Percentiles rank a stretch among this genome's conserved stretches.
These are phyloP conservation scores for Calonectria hawksworthii DNA, from an alignment of 2,329 filamentous ascomycete genomes.

Conservation along the genomic window DNA sequence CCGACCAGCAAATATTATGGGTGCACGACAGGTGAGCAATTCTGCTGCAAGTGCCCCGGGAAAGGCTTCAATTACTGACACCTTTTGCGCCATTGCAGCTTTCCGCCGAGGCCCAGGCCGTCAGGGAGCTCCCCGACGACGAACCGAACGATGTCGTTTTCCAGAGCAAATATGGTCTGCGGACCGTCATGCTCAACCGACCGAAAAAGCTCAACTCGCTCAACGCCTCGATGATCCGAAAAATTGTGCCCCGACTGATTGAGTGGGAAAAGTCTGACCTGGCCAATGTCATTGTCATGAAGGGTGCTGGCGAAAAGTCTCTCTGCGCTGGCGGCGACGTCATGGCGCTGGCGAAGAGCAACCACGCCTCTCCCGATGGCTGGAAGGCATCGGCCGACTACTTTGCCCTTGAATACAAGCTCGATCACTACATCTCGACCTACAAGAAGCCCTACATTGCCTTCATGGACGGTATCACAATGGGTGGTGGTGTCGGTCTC, in stretches of 20 bases:
- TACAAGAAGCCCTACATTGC: constrained; percentile 94
- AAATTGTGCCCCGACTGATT: constrained; percentile 89
- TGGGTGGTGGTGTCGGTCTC: constrained; percentile 96
- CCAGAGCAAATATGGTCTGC: constrained; percentile 87
- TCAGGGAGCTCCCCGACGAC: constrained; percentile 75
- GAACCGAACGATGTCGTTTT: constrained; percentile 94
- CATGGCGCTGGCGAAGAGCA: constrained; percentile 80
- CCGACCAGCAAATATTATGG: constrained; percentile 80
- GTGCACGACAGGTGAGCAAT: constrained; percentile 48
- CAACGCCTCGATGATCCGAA: constrained; percentile 93
- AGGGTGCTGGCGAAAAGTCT: constrained; percentile 86
- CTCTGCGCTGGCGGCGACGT: constrained; percentile 97
- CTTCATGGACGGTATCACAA: constrained; percentile 98
- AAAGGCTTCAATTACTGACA: constrained; percentile 14
- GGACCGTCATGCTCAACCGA: constrained; percentile 94
- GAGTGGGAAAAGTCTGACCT: constrained; percentile 97
- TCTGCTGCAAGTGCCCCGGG: neutral
- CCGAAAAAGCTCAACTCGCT: constrained; percentile 93
- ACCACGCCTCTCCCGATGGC: constrained; percentile 76
- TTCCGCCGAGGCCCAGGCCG: constrained; percentile 52
- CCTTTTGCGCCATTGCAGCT: constrained; percentile 45
- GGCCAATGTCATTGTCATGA: constrained; percentile 93
- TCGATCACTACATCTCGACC: constrained; percentile 95
- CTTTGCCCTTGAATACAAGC: constrained; percentile 95
- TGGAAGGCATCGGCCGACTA: constrained; percentile 84